Base-by-base conservation (phyloP, 768 basidiomycete genomes). In the Leccinum boreale region DNA sequence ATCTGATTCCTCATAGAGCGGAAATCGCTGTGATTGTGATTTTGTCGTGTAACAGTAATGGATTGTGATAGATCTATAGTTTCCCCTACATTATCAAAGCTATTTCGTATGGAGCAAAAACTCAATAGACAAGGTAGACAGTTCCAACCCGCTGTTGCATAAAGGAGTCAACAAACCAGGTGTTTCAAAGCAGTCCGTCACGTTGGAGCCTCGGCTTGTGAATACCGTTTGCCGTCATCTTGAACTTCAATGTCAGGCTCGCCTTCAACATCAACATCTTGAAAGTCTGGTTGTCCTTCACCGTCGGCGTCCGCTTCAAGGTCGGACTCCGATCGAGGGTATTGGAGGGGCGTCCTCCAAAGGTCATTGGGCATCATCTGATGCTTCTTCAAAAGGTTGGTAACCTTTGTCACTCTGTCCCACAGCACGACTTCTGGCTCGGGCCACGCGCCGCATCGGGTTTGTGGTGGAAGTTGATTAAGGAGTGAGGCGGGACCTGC, bases 361-460 rank as follows among this genome's bases (percentile, higher is more conserved):
- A 8, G 83, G 84, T 1, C 80, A 85, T 53, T 85, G 83, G 0
- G 79, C 83, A 50, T 83, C 81, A 17, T 77, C 76, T 33, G 84
- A 79, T 3, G 73, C 79, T 21, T 71, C 75, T 21, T 71, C 75
- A 0, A 83, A 80, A 12, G 83, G 78, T 4, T 78, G 70, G 44
- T 85, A 81, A 36, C 75, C 78, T 23, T 83, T 81, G 33, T 81
- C 85, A 49, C 79, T 79, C 52, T 81, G 79, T 11, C 71, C 62
- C 14, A 59, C 50, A 19, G 55, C 53, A 49, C 55, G 57, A 59
- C 58, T 70, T 58, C 5, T 74, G 58, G 57, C 71, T 58, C 60
- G 71, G 58, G 69, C 57, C 29, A 62, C 53, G 59, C 52, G 59
- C 53, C 31, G 35, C 7, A 17, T 8, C 35, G 15, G 17, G 14